phyloP scores from a whole-genome alignment of 345 rosid species.

The Salix viminalis region DNA sequence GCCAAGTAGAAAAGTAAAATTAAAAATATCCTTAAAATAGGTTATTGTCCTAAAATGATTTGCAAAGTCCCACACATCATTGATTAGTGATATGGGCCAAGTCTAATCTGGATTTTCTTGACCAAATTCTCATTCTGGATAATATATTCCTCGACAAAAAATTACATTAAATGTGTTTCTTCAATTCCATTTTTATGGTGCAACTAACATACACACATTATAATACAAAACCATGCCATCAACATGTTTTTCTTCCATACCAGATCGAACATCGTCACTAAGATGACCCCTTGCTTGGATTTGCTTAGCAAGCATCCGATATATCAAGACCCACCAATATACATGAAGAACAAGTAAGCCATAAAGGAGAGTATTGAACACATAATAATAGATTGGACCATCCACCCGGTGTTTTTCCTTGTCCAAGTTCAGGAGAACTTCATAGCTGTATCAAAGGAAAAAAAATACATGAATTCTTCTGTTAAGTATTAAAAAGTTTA shows the following conservation, averaged over 20 bases:
- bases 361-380: slow-evolving; percentile 27
- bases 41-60: neutral
- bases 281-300: slow-evolving; percentile 33
- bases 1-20: neutral
- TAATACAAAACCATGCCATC: neutral
- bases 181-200: neutral
- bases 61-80: neutral
- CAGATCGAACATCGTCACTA: slow-evolving; percentile 36
- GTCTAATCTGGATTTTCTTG: neutral
- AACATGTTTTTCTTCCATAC: slow-evolving; percentile 5
- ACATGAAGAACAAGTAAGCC: slow-evolving; percentile 32
- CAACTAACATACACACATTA: neutral
- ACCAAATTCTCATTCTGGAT: neutral
- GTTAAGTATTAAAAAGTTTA: neutral
- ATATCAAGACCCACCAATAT: slow-evolving; percentile 38
- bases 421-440: slow-evolving; percentile 24
- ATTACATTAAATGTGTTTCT: neutral
- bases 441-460: slow-evolving; percentile 19
- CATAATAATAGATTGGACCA: slow-evolving; percentile 31
- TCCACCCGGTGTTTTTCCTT: slow-evolving; percentile 17
- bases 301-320: slow-evolving; percentile 36
- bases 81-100: neutral
- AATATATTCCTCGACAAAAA: neutral
- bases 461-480: neutral
- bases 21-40: neutral